Base-by-base conservation (phyloP, 345 rosid genomes). In the Acer negundo region DNA sequence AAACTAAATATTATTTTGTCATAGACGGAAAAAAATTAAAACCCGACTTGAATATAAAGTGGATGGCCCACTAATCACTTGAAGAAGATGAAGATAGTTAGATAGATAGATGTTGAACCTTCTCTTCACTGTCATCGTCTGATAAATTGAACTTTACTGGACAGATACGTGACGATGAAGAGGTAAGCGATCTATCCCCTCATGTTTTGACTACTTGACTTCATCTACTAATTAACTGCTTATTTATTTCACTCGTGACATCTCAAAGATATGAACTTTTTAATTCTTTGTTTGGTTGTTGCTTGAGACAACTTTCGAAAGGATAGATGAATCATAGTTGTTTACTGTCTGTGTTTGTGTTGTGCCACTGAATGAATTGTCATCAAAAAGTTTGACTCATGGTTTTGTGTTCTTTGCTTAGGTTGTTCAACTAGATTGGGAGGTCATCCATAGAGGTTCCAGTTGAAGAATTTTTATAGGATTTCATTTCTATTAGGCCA, bases 391-490 rank as follows among this genome's bases (percentile, higher is more conserved):
- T 46, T 46, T 11, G 49, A 46, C 12, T 59, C 19, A 20, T 59
- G 63, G 26, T 59, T 59, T 59, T 59, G 24, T 19, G 63, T 17
- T 56, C 0, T 61, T 2, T 22, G 70, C 49, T 19, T 23, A 19
- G 67, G 51, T 72, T 62, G 13, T 16, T 44, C 46, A 44, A 7
- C 46, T 62, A 72, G 74, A 75, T 63, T 56, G 35, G 56, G 58
- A 53, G 46, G 64, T 62, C 69, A 44, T 56, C 58, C 65, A 40
- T 44, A 24, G 68, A 62, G 49, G 11, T 47, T 58, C 40, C 16
- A 55, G 64, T 72, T 58, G 77, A 74, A 42, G 68, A 69, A 62
- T 49, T 55, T 70, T 70, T 46, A 20, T 44, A 20, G 69, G 62
- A 44, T 51, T 55, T 38, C 19, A 17, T 77, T 73, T 69, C 19